phyloP scores from a whole-genome alignment of 2,329 filamentous ascomycete genomes.

The Raffaelea albimanens region DNA sequence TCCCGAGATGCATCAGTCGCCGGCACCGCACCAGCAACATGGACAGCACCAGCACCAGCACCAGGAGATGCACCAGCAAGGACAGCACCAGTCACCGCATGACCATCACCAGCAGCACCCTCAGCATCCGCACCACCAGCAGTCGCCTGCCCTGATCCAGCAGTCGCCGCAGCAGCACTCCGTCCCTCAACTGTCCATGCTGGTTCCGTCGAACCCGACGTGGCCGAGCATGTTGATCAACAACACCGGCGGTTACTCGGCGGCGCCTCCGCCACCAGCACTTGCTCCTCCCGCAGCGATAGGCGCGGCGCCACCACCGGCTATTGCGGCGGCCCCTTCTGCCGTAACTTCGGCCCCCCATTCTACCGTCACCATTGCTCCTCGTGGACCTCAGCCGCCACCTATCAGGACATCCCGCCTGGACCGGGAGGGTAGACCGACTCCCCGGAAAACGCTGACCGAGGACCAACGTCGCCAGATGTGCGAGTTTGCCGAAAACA shows the following conservation, averaged over 20 bases:
- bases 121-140: constrained; percentile 33
- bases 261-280: constrained; percentile 41
- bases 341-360: not conserved
- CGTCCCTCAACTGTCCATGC: constrained; percentile 53
- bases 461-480: constrained; percentile 84
- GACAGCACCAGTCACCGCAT: constrained; percentile 1
- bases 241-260: constrained; percentile 50
- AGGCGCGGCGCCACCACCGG: not conserved
- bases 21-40: constrained; percentile 1
- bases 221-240: constrained; percentile 81
- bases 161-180: constrained; percentile 26
- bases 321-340: not conserved
- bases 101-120: constrained; percentile 42
- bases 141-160: not conserved
- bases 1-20: not conserved
- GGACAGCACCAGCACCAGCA: constrained; percentile 4
- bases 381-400: constrained; percentile 2
- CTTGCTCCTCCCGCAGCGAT: constrained; percentile 29
- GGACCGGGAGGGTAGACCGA: constrained; percentile 43
- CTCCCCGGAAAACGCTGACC: constrained; percentile 78
- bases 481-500: constrained; percentile 87
- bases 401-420: constrained; percentile 25
- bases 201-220: constrained; percentile 55
- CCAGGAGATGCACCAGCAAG: not conserved
- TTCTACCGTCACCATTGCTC: not conserved